Base-by-base conservation (phyloP, 345 rosid genomes). In the Gossypioides kirkii region DNA sequence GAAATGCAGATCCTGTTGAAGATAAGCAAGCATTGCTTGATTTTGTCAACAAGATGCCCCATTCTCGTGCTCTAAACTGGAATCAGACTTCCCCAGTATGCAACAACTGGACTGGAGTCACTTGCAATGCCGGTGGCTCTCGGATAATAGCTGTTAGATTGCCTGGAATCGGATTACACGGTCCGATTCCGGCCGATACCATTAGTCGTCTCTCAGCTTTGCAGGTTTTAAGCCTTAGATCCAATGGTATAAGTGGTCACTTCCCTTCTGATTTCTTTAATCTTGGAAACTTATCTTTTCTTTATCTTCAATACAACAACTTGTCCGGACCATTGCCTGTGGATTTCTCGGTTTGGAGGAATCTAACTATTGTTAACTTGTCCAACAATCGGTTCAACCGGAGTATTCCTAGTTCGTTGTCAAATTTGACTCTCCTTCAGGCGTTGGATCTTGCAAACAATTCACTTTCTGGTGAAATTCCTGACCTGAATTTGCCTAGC, bases 371-470 rank as follows among this genome's bases (percentile, higher is more conserved):
- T 75, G 78, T 94, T 56, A 88, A 94, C 83, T 82, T 90, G 68
- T 92, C 95, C 60, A 79, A 88, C 80, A 94, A 94, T 79, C 76
- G 80, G 46, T 89, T 94, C 79, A 84, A 72, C 70, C 96, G 97
- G 22, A 86, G 85, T 63, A 88, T 94, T 69, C 91, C 97, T 50
- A 1, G 0, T 49, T 88, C 92, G 2, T n/a, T 92, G 45, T 81
- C 87, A 6, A 83, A 82, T 82, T 82, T 86, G 86, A 87, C 88
- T 55, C 92, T 71, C 22, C 93, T 92, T 38, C 66, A 77, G 73
- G 80, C 82, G 77, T 83, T 94, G 86, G 85, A 86, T 79, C 89
- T 94, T 13, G 96, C 98, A 23, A 89, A 88, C 82, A 94, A 94
- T 78, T 86, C 86, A 0, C 80, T 94, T 74, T 87, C 89, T 10